Evolutionary conservation across 2,329 filamentous ascomycete genomes (phyloP), one percentile per base, ranked within the genome.

Genomic region (Myriosclerotinia scirpicola): DNA sequence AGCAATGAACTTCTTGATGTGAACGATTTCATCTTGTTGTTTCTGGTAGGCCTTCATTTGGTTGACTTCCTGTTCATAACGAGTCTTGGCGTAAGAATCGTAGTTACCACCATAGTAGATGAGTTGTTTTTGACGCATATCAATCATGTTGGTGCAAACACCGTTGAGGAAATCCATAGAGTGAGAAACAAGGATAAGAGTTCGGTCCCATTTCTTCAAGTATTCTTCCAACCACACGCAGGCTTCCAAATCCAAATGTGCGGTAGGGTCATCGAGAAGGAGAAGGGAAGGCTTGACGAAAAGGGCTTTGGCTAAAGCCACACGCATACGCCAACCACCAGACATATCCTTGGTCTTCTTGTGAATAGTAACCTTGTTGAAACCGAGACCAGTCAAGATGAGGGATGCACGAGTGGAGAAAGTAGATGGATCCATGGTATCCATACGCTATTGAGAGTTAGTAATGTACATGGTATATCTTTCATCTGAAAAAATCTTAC

Each of bases 271-370:
- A 79, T 99, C 95, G 76, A 99, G 93, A 72, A 99, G 86, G 61
- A 99, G 88, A 67, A 99, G 85, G 22, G 93, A 95, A 46, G 96
- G 95, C 86, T 96, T 96, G 82, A 99, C 94, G 84, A 99, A 99
- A 64, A 99, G 89, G 67, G 95, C 95, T 85, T 98, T 97, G 78
- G 86, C 95, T 69, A 99, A 89, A 67, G 95, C 95, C 68, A 99
- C 95, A 86, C 96, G 92, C 95, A 99, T 99, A 85, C 94, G 89
- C 95, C 95, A 99, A 75, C 95, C 95, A 92, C 95, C 95, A 72
- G 95, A 99, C 96, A 99, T 99, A 80, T 99, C 96, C 87, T 98
- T 99, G 75, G 96, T 99, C 88, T 96, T 97, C 87, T 99, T 99
- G 81, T 96, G 84, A 78, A 99, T 98, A 66, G 96, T 99, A 74